Evolutionary conservation across 2,329 filamentous ascomycete genomes (phyloP).

Genomic region (Cordyceps javanica): DNA sequence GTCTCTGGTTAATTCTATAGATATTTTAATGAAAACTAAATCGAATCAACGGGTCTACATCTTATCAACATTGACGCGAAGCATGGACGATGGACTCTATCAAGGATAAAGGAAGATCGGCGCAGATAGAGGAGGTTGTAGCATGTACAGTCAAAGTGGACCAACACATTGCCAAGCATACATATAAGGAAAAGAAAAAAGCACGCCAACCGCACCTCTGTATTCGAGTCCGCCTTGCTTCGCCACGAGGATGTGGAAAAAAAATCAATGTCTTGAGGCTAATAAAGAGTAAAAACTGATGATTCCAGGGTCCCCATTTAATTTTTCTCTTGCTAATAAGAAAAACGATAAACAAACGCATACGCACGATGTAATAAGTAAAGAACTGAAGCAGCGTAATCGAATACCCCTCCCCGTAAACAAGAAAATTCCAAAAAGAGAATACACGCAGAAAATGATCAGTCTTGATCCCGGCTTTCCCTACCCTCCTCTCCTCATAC

Average conservation of each 20-base stretch:
- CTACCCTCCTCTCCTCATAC: background rate
- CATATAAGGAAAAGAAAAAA: background rate
- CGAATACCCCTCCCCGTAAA: background rate
- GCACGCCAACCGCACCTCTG: too few species aligned
- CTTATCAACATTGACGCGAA: background rate
- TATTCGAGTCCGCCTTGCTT: too few species aligned
- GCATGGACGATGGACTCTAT: background rate
- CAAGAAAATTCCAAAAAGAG: constrained; percentile 1
- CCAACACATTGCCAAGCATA: background rate
- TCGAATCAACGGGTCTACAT: background rate
- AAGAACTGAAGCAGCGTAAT: background rate
- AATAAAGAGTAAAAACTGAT: background rate
- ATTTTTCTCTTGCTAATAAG: background rate
- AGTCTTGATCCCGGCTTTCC: background rate
- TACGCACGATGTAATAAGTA: background rate
- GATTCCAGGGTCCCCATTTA: background rate
- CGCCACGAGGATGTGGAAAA: too few species aligned
- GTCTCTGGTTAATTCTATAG: constrained; percentile 6
- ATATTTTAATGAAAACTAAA: constrained; percentile 7
- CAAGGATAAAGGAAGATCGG: too few species aligned
- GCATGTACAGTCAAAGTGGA: too few species aligned
- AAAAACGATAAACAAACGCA: constrained; percentile 7
- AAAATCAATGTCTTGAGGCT: background rate
- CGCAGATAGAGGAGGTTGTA: too few species aligned
- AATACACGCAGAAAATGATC: constrained; percentile 1